Evolutionary conservation across 768 basidiomycete genomes (phyloP).

Genomic region (Lactarius sp.): DNA sequence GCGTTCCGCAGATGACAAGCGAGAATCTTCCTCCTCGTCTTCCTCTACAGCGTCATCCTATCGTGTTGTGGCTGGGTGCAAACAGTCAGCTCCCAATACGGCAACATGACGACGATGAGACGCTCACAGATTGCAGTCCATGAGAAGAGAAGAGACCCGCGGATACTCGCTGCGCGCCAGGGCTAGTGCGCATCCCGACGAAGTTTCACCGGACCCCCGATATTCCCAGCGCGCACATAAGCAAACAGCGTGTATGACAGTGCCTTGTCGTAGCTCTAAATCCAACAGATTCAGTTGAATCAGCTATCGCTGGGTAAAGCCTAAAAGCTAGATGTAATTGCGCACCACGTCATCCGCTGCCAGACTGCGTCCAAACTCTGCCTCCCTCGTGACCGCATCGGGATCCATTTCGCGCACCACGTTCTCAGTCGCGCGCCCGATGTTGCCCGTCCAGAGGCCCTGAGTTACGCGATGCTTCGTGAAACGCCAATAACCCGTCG

Average conservation of each 20-base stretch:
- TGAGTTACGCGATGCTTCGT: slow-evolving; percentile 20
- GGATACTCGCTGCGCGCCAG: slow-evolving; percentile 88
- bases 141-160: slow-evolving; percentile 72
- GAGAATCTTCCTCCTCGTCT: slow-evolving; percentile 51
- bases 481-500: slow-evolving; percentile 23
- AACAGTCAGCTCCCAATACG: not conserved
- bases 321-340: slow-evolving; percentile 4
- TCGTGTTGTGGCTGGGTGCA: slow-evolving; percentile 38
- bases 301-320: not conserved
- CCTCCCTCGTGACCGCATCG: slow-evolving; percentile 47
- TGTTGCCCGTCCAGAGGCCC: slow-evolving; percentile 37
- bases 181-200: slow-evolving; percentile 82
- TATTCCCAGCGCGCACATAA: slow-evolving; percentile 75
- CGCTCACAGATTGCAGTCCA: slow-evolving; percentile 68
- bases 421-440: slow-evolving; percentile 13
- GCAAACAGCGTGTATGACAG: slow-evolving; percentile 74
- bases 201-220: slow-evolving; percentile 79
- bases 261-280: slow-evolving; percentile 77
- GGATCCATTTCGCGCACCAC: slow-evolving; percentile 43
- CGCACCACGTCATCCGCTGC: slow-evolving; percentile 77
- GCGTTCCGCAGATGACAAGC: slow-evolving; percentile 57
- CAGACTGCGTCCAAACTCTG: slow-evolving; percentile 36
- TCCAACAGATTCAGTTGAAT: not conserved
- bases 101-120: slow-evolving; percentile 1
- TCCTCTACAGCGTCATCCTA: slow-evolving; percentile 46